Conservation (phyloP, 1,284 basidiomycete species). For the Trichosporon faecale region DNA sequence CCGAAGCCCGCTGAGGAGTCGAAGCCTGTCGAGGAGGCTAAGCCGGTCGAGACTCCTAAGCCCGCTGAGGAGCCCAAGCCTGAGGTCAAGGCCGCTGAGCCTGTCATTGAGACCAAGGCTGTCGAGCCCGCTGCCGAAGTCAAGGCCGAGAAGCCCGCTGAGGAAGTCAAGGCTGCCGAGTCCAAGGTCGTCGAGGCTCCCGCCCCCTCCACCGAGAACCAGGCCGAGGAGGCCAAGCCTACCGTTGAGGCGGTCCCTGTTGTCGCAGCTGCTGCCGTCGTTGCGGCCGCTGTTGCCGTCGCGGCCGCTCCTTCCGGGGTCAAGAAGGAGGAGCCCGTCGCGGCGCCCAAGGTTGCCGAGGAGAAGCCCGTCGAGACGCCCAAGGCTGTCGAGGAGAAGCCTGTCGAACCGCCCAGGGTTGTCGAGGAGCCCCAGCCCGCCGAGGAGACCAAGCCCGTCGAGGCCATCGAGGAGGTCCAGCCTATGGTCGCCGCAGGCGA, state of each 20-base stretch:
- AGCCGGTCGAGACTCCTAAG: background rate
- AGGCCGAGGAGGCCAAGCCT: background rate
- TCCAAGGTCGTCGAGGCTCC: too few species aligned
- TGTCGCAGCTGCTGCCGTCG: background rate
- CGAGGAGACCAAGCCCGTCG: background rate
- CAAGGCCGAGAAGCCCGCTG: too few species aligned
- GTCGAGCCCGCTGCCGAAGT: background rate
- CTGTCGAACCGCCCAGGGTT: background rate
- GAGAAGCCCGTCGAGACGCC: background rate
- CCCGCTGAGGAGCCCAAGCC: background rate
- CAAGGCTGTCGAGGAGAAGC: background rate
- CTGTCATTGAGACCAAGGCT: background rate
- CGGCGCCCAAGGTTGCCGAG: background rate
- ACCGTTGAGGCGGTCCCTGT: background rate
- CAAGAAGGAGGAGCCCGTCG: background rate
- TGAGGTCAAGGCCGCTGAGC: background rate
- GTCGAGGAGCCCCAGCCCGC: background rate
- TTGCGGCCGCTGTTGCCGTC: background rate
- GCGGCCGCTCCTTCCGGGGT: background rate
- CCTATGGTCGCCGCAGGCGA: background rate
- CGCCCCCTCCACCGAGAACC: too few species aligned
- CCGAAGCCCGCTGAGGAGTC: background rate
- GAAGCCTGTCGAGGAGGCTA: background rate
- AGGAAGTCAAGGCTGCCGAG: too few species aligned
- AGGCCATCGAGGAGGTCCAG: background rate